Conservation (phyloP, 2,329 filamentous ascomycete species). For the Scedosporium dehoogii region DNA sequence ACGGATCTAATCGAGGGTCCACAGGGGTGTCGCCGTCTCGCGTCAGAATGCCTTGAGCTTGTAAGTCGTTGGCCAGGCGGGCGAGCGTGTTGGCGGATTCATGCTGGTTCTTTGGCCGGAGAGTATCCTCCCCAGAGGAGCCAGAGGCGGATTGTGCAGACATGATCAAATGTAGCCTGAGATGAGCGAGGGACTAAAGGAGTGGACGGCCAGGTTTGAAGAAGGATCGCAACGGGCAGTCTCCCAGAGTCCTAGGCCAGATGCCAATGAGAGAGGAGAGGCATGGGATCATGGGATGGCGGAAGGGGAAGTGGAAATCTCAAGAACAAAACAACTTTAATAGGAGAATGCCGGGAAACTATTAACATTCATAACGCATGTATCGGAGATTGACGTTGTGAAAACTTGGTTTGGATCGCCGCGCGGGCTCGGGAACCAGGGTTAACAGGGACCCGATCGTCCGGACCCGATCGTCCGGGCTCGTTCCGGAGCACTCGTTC, state of each 20-base stretch:
- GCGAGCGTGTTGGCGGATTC: not conserved
- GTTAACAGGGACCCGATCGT: not conserved
- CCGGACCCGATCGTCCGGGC: not conserved
- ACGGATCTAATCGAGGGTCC: not conserved
- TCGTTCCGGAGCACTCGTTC: no score
- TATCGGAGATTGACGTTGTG: not conserved
- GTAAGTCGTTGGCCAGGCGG: not conserved
- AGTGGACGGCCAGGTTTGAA: no score
- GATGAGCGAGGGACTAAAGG: not conserved
- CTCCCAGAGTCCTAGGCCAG: no score
- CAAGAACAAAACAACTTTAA: no score
- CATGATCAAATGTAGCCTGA: not conserved
- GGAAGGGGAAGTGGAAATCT: no score
- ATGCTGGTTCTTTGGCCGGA: not conserved
- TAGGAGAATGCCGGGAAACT: no score
- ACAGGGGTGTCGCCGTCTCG: not conserved
- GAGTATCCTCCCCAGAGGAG: not conserved
- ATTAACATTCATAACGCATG: no score
- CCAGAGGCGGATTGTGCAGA: not conserved
- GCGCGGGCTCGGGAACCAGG: no score
- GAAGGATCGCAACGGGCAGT: no score
- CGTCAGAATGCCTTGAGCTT: not conserved
- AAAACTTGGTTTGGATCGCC: not conserved
- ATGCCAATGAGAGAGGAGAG: no score
- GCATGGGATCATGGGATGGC: no score